These are phyloP conservation scores for Neolentinus lepideus DNA, from an alignment of 1,284 basidiomycete species.

Conservation along the genomic window DNA sequence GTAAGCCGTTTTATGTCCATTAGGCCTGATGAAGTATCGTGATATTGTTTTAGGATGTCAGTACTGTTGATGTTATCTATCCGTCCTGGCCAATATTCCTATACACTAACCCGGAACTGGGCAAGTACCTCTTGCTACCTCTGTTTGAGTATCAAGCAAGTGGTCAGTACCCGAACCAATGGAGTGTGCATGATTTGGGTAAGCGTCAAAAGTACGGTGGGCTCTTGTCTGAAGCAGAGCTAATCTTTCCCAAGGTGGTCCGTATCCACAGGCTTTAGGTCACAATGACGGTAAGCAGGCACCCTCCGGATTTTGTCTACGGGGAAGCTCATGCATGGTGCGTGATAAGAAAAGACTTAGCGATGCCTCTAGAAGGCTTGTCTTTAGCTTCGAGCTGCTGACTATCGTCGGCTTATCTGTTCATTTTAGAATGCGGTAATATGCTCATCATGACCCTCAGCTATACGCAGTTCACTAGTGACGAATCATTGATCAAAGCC, in stretches of 20 bases:
- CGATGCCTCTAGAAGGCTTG: slow-evolving; percentile 61
- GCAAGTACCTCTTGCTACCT: slow-evolving; percentile 53
- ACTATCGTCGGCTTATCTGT: too few relatives aligned
- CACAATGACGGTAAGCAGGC: slow-evolving; percentile 44
- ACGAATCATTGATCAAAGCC: slow-evolving; percentile 42
- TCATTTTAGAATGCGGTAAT: slow-evolving; percentile 53
- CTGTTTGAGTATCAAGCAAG: slow-evolving; percentile 58
- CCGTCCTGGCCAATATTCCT: slow-evolving; percentile 59
- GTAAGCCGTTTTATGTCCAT: slow-evolving; percentile 32
- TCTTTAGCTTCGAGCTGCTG: background rate
- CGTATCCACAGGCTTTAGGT: slow-evolving; percentile 40
- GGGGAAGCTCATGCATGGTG: too few relatives aligned
- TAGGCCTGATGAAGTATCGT: slow-evolving; percentile 5
- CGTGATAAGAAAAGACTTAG: slow-evolving; percentile 37
- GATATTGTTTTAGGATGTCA: slow-evolving; percentile 42
- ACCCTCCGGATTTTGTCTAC: too few relatives aligned
- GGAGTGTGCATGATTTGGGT: slow-evolving; percentile 59
- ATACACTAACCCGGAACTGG: slow-evolving; percentile 54
- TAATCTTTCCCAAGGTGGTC: slow-evolving; percentile 20
- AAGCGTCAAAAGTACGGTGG: slow-evolving; percentile 6
- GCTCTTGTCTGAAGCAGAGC: background rate
- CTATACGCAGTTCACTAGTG: slow-evolving; percentile 53
- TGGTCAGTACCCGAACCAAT: slow-evolving; percentile 59
- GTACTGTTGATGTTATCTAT: slow-evolving; percentile 69
- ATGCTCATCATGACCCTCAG: slow-evolving; percentile 72